Base-by-base conservation (phyloP, 371 early-diverging fungal genomes). In the Apophysomyces ossiformis region DNA sequence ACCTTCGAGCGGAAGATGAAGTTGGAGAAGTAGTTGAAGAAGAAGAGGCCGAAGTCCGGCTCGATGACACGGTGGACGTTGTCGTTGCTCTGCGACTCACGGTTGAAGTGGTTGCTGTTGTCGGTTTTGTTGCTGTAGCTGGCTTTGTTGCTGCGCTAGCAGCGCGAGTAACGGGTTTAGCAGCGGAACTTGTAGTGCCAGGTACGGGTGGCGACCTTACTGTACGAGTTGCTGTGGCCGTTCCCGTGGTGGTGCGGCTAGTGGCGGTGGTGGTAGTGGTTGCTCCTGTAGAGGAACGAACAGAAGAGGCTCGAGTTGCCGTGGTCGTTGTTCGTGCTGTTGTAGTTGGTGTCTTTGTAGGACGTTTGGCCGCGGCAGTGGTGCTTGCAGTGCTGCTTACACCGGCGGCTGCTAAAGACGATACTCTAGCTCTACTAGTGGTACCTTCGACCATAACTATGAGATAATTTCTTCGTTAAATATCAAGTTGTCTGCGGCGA, bases 401-500 rank as follows among this genome's bases (percentile, higher is more conserved):
- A 38, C 70, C 70, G 15, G 66, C 70, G 26, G 70, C 70, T 12
- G 70, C 70, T 18, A 70, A 62, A 15, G 70, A 70, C 37, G 70
- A 70, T 4, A 70, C 70, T 58, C 70, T 57, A 1, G 70, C 43
- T n/a, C 60, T 65, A 12, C 63, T 60, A 47, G 66, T 54, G 18
- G 66, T 70, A 36, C 66, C 63, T 64, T 70, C 66, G 36, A 66
- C 57, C 70, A 70, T 70, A 32, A 39, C 18, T 26, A 15, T 7
- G 32, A 15, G 21, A 41, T 39, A 15, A 4, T 18, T 6, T 60
- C 41, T 26, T 60, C 13, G 3, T 41, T 11, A 41, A 41, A 26
- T 26, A 13, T 41, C 41, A 41, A 41, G 11, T 2, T 45, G 18
- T 50, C 21, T 21, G 54, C 54, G 21, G 21, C 16, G 15, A 15